These are phyloP conservation scores for Vanrija sp. DNA, from an alignment of 1,284 basidiomycete genomes.

Conservation along the genomic window DNA sequence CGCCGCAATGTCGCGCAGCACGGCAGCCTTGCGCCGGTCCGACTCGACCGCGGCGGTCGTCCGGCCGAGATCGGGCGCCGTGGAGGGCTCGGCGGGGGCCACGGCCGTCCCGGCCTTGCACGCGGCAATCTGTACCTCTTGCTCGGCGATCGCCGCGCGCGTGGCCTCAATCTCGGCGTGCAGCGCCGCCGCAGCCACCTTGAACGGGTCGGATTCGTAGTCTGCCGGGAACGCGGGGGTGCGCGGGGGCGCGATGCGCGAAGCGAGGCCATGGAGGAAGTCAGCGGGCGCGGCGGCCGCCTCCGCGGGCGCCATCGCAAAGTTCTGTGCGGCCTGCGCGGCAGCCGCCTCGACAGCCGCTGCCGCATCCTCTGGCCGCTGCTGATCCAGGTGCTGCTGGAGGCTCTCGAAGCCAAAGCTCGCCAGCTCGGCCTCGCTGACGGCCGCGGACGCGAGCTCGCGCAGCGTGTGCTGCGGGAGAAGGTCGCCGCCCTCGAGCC, in stretches of 20 bases:
- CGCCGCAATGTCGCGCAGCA: conserved; percentile 14
- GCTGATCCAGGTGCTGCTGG: conserved; percentile 13
- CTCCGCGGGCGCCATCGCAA: too few relatives aligned
- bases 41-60: conserved; percentile 5
- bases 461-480: conserved; percentile 15
- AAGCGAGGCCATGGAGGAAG: conserved; percentile 17
- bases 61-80: neutral
- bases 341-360: neutral
- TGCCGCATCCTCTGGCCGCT: neutral
- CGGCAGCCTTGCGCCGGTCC: neutral
- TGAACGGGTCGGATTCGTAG: conserved; percentile 9
- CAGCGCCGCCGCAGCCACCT: conserved; percentile 10
- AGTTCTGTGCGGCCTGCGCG: neutral
- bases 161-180: conserved; percentile 11
- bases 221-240: neutral
- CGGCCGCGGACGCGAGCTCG: conserved; percentile 19
- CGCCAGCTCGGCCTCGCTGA: conserved; percentile 1
- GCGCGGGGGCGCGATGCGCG: conserved; percentile 3
- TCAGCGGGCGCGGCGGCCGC: conserved; percentile 4
- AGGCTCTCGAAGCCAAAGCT: conserved; percentile 13
- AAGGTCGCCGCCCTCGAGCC: neutral
- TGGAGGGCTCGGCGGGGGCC: neutral
- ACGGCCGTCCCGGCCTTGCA: neutral
- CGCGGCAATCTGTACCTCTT: conserved; percentile 12
- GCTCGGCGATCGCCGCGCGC: conserved; percentile 9